Evolutionary conservation across 805 yeast genomes (phyloP).

Genomic region (Metahyphopichia silvanorum): DNA sequence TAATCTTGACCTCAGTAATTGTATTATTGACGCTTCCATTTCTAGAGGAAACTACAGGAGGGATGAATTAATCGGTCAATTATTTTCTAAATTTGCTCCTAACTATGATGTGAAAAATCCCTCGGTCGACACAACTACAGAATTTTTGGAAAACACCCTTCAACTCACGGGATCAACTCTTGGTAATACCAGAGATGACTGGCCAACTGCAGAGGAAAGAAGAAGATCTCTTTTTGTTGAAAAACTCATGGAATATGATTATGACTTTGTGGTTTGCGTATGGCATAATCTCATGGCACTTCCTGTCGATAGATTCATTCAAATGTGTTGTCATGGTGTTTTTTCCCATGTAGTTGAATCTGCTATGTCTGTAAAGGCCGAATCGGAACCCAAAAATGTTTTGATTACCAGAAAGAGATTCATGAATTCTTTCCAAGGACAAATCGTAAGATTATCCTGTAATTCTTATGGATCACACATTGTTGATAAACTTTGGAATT

Average conservation of each 20-base stretch:
- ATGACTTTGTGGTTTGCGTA: conserved; percentile 52
- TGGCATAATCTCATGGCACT: conserved; percentile 59
- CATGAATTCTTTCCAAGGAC: conserved; percentile 58
- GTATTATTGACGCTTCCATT: conserved; percentile 64
- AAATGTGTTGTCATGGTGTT: conserved; percentile 85
- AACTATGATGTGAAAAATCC: conserved; percentile 25
- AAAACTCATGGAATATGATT: conserved; percentile 66
- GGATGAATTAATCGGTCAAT: conserved; percentile 52
- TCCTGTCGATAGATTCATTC: conserved; percentile 58
- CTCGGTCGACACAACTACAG: conserved; percentile 27
- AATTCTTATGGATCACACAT: conserved; percentile 91
- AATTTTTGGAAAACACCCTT: conserved; percentile 65
- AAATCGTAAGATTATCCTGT: conserved; percentile 61
- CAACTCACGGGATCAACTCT: conserved; percentile 66
- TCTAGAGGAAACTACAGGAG: conserved; percentile 55
- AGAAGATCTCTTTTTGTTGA: conserved; percentile 74
- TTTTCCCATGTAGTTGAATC: conserved; percentile 85
- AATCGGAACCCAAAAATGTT: conserved; percentile 38
- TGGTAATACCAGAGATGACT: conserved; percentile 79
- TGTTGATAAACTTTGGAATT: conserved; percentile 79
- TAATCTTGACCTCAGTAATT: conserved; percentile 66
- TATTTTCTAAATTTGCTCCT: conserved; percentile 40
- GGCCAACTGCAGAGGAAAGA: conserved; percentile 92
- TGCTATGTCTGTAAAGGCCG: conserved; percentile 43
- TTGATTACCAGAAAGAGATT: conserved; percentile 61